Base-by-base conservation (phyloP, 2,329 filamentous ascomycete genomes). In the Ceratocystiopsis sp. region DNA sequence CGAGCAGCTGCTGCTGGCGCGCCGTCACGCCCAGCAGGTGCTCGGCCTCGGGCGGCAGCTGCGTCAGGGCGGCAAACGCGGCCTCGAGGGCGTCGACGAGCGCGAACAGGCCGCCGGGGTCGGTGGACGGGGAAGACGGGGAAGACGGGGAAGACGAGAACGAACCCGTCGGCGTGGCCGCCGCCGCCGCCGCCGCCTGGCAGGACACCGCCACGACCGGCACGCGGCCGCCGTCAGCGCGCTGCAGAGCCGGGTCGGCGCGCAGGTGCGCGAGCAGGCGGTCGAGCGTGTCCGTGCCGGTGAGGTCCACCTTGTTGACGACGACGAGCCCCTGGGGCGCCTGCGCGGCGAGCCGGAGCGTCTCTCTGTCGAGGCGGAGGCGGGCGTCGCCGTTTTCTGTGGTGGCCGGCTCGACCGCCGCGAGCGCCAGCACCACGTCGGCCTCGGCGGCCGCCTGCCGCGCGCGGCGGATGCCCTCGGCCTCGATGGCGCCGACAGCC, bases 21-120 rank as follows among this genome's bases (percentile, higher is more conserved):
- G 89, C 84, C 16, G 84, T 94, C 35, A 94, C 87, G 44, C 87
- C 87, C 4, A 95, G 71, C 5, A 91, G 80, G 54, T 93, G 84
- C 61, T 86, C 75, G 66, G 84, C 78, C 49, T 84, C 75, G 4
- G 71, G 70, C 12, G 77, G 72, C 55, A 89, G 67, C 33, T 68
- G 63, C 2, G 85, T 93, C 69, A 93, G 78, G 41, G 61, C 57
- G 40, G 65, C 63, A 57, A 96, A 95, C 3, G 73, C 70, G 32
- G 59, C 52, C n/a, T 77, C 73, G 17, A 98, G 68, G 18, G 94
- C 67, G 46, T 71, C 60, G 32, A 86, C 75, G 45, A 96, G 76
- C 3, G 56, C 51, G 47, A 84, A 75, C 43, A 95, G 72, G 44
- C 76, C 71, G 10, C 81, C 79, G 0, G 74, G 67, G 34, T 48